Percentiles rank a stretch among this genome's conserved stretches.
Conservation (phyloP, 345 rosid species). For the Lumnitzera littorea region DNA sequence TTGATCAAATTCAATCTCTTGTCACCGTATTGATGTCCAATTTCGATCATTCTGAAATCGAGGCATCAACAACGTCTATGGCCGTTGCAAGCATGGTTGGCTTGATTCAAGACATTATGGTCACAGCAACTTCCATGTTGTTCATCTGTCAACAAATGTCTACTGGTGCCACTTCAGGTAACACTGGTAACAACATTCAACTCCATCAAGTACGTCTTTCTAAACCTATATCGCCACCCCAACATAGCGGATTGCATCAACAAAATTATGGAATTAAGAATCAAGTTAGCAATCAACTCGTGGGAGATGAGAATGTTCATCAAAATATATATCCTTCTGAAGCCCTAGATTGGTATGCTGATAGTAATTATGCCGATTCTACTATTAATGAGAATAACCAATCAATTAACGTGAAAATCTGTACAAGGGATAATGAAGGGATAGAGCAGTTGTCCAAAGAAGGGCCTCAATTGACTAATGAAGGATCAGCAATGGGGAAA, state of each 20-base stretch:
- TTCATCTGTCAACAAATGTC: constrained; percentile 53
- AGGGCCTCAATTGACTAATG: background rate
- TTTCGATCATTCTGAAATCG: constrained; percentile 20
- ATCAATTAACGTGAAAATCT: constrained; percentile 1
- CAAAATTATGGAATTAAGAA: no score
- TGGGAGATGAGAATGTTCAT: no score
- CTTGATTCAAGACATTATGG: constrained; percentile 56
- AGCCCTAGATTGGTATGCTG: constrained; percentile 4
- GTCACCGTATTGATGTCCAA: constrained; percentile 21
- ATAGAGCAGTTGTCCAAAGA: no score
- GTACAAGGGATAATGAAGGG: constrained; percentile 4
- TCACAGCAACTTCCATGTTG: constrained; percentile 58
- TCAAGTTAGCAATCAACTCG: no score
- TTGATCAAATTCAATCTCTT: constrained; percentile 53
- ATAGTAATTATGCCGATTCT: constrained; percentile 1
- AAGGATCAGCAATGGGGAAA: constrained; percentile 7
- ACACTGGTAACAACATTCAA: background rate
- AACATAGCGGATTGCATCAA: no score
- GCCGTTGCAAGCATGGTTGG: constrained; percentile 38
- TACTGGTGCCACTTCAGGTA: constrained; percentile 5
- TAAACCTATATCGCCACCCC: no score
- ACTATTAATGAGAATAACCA: background rate
- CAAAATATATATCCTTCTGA: constrained; percentile 3
- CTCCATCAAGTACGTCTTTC: background rate
- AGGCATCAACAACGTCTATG: constrained; percentile 28